phyloP scores from a whole-genome alignment of 2,329 filamentous ascomycete genomes.

The Talaromyces sp. region DNA sequence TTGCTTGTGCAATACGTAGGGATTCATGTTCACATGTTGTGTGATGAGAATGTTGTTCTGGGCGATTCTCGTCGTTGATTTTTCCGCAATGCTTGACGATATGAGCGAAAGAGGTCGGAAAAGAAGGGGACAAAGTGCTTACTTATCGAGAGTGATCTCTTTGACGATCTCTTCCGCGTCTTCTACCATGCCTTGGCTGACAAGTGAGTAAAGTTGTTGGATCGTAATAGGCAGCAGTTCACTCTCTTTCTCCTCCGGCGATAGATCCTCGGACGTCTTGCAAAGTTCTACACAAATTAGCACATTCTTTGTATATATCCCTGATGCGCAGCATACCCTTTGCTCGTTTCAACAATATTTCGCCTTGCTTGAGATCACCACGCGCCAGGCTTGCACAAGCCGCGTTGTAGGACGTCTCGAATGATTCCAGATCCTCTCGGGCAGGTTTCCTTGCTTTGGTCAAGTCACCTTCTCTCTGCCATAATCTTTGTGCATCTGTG shows the following conservation, averaged over 20 bases:
- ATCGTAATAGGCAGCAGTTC: conserved; percentile 60
- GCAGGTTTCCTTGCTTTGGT: conserved; percentile 52
- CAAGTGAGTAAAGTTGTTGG: conserved; percentile 59
- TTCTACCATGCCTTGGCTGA: conserved; percentile 51
- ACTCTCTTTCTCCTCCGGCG: conserved; percentile 56
- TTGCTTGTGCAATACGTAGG: conserved; percentile 56
- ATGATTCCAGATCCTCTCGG: conserved; percentile 59
- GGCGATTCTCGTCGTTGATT: conserved; percentile 58
- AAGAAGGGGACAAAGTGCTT: conserved; percentile 24
- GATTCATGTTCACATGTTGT: conserved; percentile 48
- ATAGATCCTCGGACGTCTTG: conserved; percentile 56
- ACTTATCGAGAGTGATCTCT: conserved; percentile 52
- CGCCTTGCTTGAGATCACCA: conserved; percentile 56
- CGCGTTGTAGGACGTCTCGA: conserved; percentile 63
- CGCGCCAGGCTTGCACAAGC: conserved; percentile 61
- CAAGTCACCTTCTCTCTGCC: conserved; percentile 52
- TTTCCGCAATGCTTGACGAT: conserved; percentile 50
- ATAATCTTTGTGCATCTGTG: conserved; percentile 59
- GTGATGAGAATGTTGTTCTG: conserved; percentile 56
- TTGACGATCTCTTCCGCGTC: conserved; percentile 53
- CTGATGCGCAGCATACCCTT: conserved; percentile 38
- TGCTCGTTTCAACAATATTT: conserved; percentile 57
- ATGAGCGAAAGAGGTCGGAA: conserved; percentile 6
- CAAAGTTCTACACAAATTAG: conserved; percentile 49
- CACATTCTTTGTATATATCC: neutral